phyloP scores from a whole-genome alignment of 164 flowering plant genomes.

The Berberis vulgaris region DNA sequence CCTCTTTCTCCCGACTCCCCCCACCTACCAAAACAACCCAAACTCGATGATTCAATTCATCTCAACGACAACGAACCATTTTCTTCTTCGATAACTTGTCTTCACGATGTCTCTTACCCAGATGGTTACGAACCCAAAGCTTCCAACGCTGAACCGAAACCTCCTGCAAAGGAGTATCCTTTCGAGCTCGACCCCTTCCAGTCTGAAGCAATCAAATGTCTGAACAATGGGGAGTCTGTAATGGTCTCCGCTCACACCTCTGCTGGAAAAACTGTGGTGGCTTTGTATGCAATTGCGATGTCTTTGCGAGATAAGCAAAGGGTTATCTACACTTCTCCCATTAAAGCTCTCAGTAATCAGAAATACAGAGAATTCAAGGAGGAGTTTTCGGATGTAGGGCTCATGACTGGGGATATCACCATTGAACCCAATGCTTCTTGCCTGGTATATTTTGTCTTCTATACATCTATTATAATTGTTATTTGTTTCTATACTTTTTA shows the following conservation, averaged over 20 bases:
- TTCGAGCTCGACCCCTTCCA: slow-evolving; percentile 91
- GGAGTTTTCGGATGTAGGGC: slow-evolving; percentile 95
- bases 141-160: not conserved
- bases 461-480: no score
- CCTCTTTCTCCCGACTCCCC: not conserved
- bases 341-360: slow-evolving; percentile 95
- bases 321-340: slow-evolving; percentile 95
- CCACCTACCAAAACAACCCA: slow-evolving; percentile 8
- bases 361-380: slow-evolving; percentile 91
- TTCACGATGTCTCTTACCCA: slow-evolving; percentile 88
- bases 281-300: slow-evolving; percentile 92
- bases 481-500: slow-evolving; percentile 6
- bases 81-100: slow-evolving; percentile 37
- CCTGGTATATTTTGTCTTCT: slow-evolving; percentile 35
- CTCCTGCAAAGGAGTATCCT: slow-evolving; percentile 77
- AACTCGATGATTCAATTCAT: slow-evolving; percentile 17
- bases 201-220: slow-evolving; percentile 80
- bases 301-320: slow-evolving; percentile 78
- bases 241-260: slow-evolving; percentile 99
- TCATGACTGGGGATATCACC: slow-evolving; percentile 99
- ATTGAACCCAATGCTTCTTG: slow-evolving; percentile 98
- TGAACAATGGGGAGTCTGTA: slow-evolving; percentile 78
- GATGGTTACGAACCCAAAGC: slow-evolving; percentile 34
- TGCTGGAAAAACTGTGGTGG: slow-evolving; percentile 97
- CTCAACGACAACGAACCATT: slow-evolving; percentile 29